Base-by-base conservation (phyloP, 2,329 filamentous ascomycete genomes). In the Xylariaceae sp. region DNA sequence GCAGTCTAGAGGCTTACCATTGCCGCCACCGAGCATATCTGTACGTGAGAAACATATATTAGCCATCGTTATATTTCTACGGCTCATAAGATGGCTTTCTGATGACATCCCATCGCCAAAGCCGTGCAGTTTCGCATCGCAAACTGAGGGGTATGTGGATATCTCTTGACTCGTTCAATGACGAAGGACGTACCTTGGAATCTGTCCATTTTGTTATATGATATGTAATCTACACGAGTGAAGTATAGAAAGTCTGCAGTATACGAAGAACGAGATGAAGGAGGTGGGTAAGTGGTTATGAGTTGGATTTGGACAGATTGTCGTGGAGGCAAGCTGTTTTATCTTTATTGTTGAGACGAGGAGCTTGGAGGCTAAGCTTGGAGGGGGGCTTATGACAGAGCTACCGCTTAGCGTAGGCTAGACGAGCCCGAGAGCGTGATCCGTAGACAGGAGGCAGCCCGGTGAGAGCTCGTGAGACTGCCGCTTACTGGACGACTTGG, bases 11-110 rank as follows among this genome's bases (percentile, higher is more conserved):
- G 7, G 23, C 66, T 63, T 66, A 71, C 70, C 64, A 59, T 71
- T 71, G 53, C 69, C 68, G 56, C 67, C 66, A 42, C 50, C 45
- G 35, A 63, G 4, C 47, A 63, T 57, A 55, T 56, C 64, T 66
- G 13, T 49, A 9, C 1, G 17, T 4, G 3, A 15, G 11, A 15
- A 59, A 49, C n/a, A n/a, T 39, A 45, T 37, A 37, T 66, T 50
- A 64, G 59, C 53, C n/a, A 30, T 49, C n/a, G 15, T 54, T n/a
- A 45, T 11, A 30, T 17, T 15, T 30, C 6, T 44, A 10, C 34
- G 10, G 39, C 48, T 8, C 23, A 35, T 11, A 10, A 35, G 23
- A 17, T 51, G 11, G 8, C 35, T 48, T 52, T 23, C 11, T 15
- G 55, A n/a, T 9, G 7, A 35, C 15, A 42, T 52, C 34, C 9